Evolutionary conservation across 2,329 filamentous ascomycete genomes (phyloP), one percentile per base, ranked within the genome.

Genomic region (Aureobasidium sp.): DNA sequence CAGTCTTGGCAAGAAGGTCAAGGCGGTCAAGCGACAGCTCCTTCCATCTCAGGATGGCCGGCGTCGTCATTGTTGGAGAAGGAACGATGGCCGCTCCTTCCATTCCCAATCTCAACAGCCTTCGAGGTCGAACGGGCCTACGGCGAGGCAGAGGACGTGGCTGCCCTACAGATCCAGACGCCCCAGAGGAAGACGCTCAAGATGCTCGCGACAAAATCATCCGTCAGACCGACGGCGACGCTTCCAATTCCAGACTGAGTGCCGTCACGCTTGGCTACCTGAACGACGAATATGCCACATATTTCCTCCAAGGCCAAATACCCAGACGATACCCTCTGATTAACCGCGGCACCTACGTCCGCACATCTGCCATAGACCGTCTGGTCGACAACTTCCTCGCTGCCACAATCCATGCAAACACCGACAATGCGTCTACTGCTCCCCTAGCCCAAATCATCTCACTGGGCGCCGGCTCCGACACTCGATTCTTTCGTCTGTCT

Each of bases 261-360:
- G 93, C 93, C 14, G 91, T 97, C 17, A 84, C 88, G 62, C 73
- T 91, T 56, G 91, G 91, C 36, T 97, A 97, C 72, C 79, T 99
- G 1, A 77, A 89, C 2, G 94, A 99, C 71, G 83, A 83, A 0
- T 97, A 88, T 76, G 91, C 91, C 2, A 77, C 77, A 59, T 81
- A 81, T 61, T 91, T 97, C 72, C 86, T 88, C 2, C 75, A 75
- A 49, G 80, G 78, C 64, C 76, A 80, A 17, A 70, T 79, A 1
- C 78, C 84, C 14, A 83, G 89, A 66, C 82, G 93, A 63, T 81
- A 95, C 66, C 94, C 94, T 57, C 90, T 99, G 65, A 96, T 99
- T 70, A 97, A 99, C 72, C 81, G 93, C 84, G 93, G 93, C 58
- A 97, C 93, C n/a, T 97, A 97, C 70, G 88, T 92, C 25, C 87